phyloP scores from a whole-genome alignment of 495 filamentous ascomycete genomes.

The Opeltia flavorubescens region DNA sequence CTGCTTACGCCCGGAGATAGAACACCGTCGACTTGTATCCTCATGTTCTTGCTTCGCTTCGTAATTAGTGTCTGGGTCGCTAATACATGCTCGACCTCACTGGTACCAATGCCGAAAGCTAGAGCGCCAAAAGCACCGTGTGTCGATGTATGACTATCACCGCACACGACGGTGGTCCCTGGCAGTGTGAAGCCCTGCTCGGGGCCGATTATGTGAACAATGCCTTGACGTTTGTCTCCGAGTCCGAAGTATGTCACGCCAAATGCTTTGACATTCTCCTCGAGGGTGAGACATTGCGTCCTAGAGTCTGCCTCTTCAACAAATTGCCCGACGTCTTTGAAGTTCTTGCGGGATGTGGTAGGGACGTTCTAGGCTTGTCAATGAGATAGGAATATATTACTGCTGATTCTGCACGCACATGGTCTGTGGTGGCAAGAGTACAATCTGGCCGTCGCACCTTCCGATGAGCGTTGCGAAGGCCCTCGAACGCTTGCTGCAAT shows the following conservation, averaged over 20 bases:
- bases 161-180: conserved; percentile 92
- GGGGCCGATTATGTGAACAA: conserved; percentile 97
- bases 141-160: conserved; percentile 94
- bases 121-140: conserved; percentile 94
- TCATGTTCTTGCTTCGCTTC: conserved; percentile 95
- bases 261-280: conserved; percentile 94
- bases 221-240: conserved; percentile 91
- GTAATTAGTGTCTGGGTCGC: conserved; percentile 93
- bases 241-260: conserved; percentile 95
- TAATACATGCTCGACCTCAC: conserved; percentile 95
- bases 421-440: conserved; percentile 91
- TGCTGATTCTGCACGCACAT: conserved; percentile 46
- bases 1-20: conserved; percentile 86
- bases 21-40: conserved; percentile 83
- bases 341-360: conserved; percentile 73
- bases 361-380: conserved; percentile 65
- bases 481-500: conserved; percentile 85
- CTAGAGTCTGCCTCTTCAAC: conserved; percentile 90
- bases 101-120: conserved; percentile 95
- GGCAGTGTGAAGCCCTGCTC: conserved; percentile 98
- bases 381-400: conserved; percentile 1
- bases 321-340: conserved; percentile 74
- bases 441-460: conserved; percentile 88
- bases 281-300: conserved; percentile 83
- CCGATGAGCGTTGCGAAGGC: conserved; percentile 72